Conservation (phyloP, 768 basidiomycete species). For the Tylopilus subfusipes region DNA sequence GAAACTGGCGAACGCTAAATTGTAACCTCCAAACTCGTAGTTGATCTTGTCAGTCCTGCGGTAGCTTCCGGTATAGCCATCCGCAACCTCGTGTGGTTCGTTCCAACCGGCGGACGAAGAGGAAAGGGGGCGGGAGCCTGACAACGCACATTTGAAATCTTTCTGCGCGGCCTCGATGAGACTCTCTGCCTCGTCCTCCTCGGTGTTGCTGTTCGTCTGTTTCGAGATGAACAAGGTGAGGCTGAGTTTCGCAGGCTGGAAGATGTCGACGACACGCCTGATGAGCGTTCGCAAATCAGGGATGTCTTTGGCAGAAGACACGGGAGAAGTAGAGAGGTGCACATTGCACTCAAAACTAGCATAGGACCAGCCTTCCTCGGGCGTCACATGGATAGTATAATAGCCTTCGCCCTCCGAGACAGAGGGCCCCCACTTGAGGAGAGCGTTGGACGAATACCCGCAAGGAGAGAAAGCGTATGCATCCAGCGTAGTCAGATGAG, state of each 20-base stretch:
- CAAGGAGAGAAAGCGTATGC: conserved; percentile 94
- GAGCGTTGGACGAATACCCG: conserved; percentile 93
- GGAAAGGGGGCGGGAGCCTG: conserved; percentile 25
- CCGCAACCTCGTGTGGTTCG: conserved; percentile 10
- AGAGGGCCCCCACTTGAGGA: conserved; percentile 57
- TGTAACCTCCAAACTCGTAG: conserved; percentile 94
- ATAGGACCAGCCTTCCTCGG: conserved; percentile 97
- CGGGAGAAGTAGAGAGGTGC: conserved; percentile 46
- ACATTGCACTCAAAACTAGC: conserved; percentile 99
- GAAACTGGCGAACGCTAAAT: conserved; percentile 86
- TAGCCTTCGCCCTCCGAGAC: conserved; percentile 72
- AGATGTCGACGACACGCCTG: conserved; percentile 86
- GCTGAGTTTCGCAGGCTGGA: conserved; percentile 81
- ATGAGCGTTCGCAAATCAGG: conserved; percentile 81
- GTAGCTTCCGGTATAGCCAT: conserved; percentile 43
- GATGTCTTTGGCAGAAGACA: conserved; percentile 37
- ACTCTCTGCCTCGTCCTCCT: conserved; percentile 47
- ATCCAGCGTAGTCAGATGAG: conserved; percentile 77
- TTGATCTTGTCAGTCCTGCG: conserved; percentile 94
- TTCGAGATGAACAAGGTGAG: conserved; percentile 90
- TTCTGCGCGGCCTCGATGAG: conserved; percentile 70
- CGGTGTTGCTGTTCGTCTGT: conserved; percentile 41
- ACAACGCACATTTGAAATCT: conserved; percentile 67
- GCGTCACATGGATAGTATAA: conserved; percentile 98
- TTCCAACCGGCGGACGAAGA: conserved; percentile 21